Evolutionary conservation across 495 filamentous ascomycete species (phyloP), one percentile per base, ranked within the genome.

Genomic region (Delitschia confertaspora): DNA sequence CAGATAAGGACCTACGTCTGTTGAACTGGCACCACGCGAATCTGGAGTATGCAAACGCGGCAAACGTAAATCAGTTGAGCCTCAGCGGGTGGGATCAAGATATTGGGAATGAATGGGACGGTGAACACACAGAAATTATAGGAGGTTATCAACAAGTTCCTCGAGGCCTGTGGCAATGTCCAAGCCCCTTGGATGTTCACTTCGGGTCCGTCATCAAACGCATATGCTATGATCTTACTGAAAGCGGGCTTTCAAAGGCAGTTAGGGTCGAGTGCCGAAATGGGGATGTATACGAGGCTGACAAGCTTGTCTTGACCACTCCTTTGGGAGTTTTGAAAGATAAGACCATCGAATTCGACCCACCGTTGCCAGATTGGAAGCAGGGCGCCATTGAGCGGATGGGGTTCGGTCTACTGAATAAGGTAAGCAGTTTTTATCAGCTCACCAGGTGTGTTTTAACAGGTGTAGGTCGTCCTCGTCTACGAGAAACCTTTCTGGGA

Each of bases 11-110:
- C 53, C 78, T 93, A 65, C 74, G 91, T 33, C 69, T 96, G 23
- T 71, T 95, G 53, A 99, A 96, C 57, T 99, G 91, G 91, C 93
- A 99, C 65, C 80, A 95, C 60, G 91, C 93, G 45, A 99, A 99
- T 56, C 71, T 96, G 21, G 91, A 99, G 59, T 99, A 99, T 57
- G 88, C 89, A 33, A 96, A 95, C 57, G 93, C 91, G 0, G 79
- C 75, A 4, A 93, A 88, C 57, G 79, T 93, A 39, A 74, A 80
- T 43, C 79, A 83, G 40, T 74, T 96, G 13, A 96, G 89, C 62
- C 75, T 99, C 3, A 80, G 81, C 6, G 82, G 87, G 1, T 95
- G 91, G 86, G 91, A 99, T 62, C 82, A 95, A 57, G 91, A 96
- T 57, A 84, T 85, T 32, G 91, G 93, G 1, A 95, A 99, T 60